These are phyloP conservation scores for Oryza glaberrima DNA, from an alignment of 176 grass and related monocot species.

Conservation along the genomic window DNA sequence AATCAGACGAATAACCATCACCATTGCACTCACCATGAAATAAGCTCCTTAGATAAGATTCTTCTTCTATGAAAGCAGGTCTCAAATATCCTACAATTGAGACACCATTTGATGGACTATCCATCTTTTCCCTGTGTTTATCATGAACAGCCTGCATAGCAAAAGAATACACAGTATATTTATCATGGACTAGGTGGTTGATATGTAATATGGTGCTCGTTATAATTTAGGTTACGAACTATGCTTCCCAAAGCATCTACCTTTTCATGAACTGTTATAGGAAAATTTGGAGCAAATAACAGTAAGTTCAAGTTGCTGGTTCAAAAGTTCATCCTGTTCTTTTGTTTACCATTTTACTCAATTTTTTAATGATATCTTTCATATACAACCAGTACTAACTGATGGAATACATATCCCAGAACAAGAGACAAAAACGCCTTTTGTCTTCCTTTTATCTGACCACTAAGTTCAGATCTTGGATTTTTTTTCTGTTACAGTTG, in stretches of 20 bases:
- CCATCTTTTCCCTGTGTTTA: conserved; percentile 57
- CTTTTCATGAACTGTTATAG: conserved; percentile 20
- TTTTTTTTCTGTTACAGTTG: background rate
- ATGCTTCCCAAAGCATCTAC: background rate
- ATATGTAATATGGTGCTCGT: background rate
- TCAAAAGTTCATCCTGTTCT: background rate
- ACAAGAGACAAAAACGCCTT: background rate
- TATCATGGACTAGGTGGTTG: background rate
- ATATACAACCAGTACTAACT: conserved; percentile 11
- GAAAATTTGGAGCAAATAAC: conserved; percentile 6
- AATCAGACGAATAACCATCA: conserved; percentile 60
- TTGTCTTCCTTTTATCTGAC: background rate
- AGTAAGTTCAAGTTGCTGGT: background rate
- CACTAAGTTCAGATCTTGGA: conserved; percentile 1
- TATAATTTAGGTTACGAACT: conserved; percentile 17
- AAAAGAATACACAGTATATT: conserved; percentile 8
- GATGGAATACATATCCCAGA: conserved; percentile 7
- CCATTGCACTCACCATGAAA: conserved; percentile 52
- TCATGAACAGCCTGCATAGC: conserved; percentile 59
- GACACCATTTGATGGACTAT: conserved; percentile 82
- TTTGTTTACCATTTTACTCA: conserved; percentile 26
- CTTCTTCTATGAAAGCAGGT: conserved; percentile 83
- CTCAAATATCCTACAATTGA: conserved; percentile 86
- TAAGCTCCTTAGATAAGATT: conserved; percentile 83
- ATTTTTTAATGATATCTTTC: background rate